These are phyloP conservation scores for Lecanicillium sp. DNA, from an alignment of 2,329 filamentous ascomycete species.

Conservation along the genomic window DNA sequence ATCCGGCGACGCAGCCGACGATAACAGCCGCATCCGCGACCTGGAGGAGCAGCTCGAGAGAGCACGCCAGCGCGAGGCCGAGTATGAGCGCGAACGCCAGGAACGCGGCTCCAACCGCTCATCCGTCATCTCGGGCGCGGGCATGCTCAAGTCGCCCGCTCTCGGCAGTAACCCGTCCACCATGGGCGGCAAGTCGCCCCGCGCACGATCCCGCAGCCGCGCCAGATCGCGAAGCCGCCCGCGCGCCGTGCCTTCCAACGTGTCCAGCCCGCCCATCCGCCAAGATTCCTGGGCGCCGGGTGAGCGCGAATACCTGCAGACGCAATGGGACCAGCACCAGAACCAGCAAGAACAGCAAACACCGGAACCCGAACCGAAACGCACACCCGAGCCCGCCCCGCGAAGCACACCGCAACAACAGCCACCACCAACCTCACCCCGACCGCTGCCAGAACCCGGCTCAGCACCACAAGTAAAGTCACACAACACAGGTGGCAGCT, in stretches of 20 bases:
- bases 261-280: conserved; percentile 38
- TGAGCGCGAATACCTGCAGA: conserved; percentile 56
- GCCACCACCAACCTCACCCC: conserved; percentile 20
- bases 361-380: conserved; percentile 15
- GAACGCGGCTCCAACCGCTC: conserved; percentile 30
- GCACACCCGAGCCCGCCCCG: conserved; percentile 10
- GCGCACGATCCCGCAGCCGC: conserved; percentile 34
- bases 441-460: conserved; percentile 36
- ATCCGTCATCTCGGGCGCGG: conserved; percentile 1
- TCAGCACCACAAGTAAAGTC: conserved; percentile 23
- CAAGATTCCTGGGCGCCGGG: conserved; percentile 57
- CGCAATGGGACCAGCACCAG: conserved; percentile 40
- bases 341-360: conserved; percentile 18
- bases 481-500: conserved; percentile 27
- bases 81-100: conserved; percentile 52
- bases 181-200: conserved; percentile 10
- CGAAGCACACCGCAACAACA: conserved; percentile 5
- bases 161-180: conserved; percentile 3
- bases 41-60: conserved; percentile 65
- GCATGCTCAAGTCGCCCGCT: conserved; percentile 2
- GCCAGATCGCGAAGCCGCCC: conserved; percentile 35
- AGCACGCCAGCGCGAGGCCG: conserved; percentile 53
- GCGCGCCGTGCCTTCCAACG: conserved; percentile 13
- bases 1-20: conserved; percentile 22
- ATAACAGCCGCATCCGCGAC: conserved; percentile 67